These are phyloP conservation scores for Pelargonium citronellum DNA, from an alignment of 441 rosid species.

Conservation along the genomic window DNA sequence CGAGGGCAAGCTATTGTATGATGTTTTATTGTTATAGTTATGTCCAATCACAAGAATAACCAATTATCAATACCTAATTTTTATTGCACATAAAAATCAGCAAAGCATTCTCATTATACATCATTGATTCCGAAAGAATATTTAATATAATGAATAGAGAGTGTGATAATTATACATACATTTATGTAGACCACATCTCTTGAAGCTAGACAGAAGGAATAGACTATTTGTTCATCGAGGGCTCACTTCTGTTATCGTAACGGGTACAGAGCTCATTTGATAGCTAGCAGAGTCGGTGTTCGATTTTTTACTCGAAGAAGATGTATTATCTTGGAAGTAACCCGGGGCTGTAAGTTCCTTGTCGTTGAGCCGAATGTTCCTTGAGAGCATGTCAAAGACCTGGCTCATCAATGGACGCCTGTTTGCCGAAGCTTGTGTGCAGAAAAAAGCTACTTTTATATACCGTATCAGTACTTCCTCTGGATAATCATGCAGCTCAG, in stretches of 20 bases:
- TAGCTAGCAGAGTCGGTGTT: slow-evolving; percentile 27
- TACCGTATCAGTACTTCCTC: slow-evolving; percentile 42
- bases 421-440: slow-evolving; percentile 51
- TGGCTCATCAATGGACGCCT: slow-evolving; percentile 57
- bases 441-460: slow-evolving; percentile 63
- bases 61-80: too few species aligned
- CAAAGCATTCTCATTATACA: too few species aligned
- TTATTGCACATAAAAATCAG: too few species aligned
- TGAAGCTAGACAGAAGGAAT: too few species aligned
- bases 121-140: too few species aligned
- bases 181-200: too few species aligned
- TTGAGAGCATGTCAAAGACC: slow-evolving; percentile 59
- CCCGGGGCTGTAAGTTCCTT: slow-evolving; percentile 52
- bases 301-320: slow-evolving; percentile 32
- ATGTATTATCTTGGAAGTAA: slow-evolving; percentile 33
- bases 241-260: slow-evolving; percentile 43
- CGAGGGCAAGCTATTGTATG: too few species aligned
- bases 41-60: too few species aligned
- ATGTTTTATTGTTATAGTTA: too few species aligned
- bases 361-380: slow-evolving; percentile 42
- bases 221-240: slow-evolving; percentile 39
- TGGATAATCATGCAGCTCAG: slow-evolving; percentile 42
- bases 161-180: too few species aligned
- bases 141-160: too few species aligned
- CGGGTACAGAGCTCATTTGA: slow-evolving; percentile 43